phyloP scores from a whole-genome alignment of 2,329 filamentous ascomycete genomes.

The Sarocladiaceae sp. region DNA sequence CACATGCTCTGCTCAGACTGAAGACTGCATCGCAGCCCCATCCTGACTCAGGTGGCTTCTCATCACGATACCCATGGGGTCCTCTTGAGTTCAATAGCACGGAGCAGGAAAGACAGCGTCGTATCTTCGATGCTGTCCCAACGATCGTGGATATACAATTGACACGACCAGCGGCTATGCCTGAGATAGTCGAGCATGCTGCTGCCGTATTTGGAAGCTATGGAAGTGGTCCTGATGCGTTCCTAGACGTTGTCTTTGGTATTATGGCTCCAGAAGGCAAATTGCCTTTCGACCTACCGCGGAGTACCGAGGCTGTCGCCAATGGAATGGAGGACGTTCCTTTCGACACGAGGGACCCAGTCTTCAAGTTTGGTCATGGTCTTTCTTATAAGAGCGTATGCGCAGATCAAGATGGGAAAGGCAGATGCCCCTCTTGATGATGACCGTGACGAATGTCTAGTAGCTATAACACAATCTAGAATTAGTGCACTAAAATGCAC shows the following conservation, averaged over 20 bases:
- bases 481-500: no score
- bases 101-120: slow-evolving; percentile 18
- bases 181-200: slow-evolving; percentile 33
- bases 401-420: no score
- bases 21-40: slow-evolving; percentile 29
- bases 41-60: slow-evolving; percentile 27
- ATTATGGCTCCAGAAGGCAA: slow-evolving; percentile 17
- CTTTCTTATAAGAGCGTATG: slow-evolving; percentile 24
- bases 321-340: slow-evolving; percentile 23
- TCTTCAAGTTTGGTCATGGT: slow-evolving; percentile 27
- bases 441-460: no score
- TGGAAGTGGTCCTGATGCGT: slow-evolving; percentile 32
- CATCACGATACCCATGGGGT: slow-evolving; percentile 26
- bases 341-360: slow-evolving; percentile 22
- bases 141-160: slow-evolving; percentile 38
- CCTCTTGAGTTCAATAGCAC: slow-evolving; percentile 31
- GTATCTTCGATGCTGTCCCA: slow-evolving; percentile 31
- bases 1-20: slow-evolving; percentile 35
- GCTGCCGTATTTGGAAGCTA: slow-evolving; percentile 34
- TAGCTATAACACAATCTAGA: no score
- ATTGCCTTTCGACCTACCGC: slow-evolving; percentile 36
- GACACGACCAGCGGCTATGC: slow-evolving; percentile 35
- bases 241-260: slow-evolving; percentile 38
- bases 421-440: no score
- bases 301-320: slow-evolving; percentile 37